Conservation (phyloP, 768 basidiomycete species). For the Russula dissimulans region DNA sequence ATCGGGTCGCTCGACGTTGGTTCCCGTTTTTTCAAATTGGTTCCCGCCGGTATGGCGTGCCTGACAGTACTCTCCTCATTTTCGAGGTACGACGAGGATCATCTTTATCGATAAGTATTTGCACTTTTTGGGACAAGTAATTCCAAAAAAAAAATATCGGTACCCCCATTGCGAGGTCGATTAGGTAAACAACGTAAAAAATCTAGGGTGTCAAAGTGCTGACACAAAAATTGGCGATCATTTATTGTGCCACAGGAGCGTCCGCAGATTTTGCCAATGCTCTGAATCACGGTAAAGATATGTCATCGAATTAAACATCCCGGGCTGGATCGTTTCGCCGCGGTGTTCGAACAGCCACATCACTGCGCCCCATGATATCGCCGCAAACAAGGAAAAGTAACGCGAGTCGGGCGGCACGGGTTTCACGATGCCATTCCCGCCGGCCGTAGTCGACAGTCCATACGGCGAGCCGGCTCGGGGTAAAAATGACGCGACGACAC, state of each 20-base stretch:
- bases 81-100: conserved; percentile 8
- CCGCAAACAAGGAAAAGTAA: conserved; percentile 82
- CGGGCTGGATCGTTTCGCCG: conserved; percentile 88
- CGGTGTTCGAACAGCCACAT: conserved; percentile 93
- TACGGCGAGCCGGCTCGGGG: conserved; percentile 62
- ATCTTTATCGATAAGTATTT: conserved; percentile 20
- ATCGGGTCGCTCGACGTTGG: conserved; percentile 8
- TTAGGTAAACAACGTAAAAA: conserved; percentile 7
- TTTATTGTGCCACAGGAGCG: conserved; percentile 87
- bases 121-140: neutral
- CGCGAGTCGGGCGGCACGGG: conserved; percentile 78
- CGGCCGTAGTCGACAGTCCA: conserved; percentile 34
- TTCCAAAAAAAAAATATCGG: neutral
- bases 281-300: conserved; percentile 95
- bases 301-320: conserved; percentile 93
- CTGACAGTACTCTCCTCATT: conserved; percentile 10
- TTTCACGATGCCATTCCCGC: conserved; percentile 33
- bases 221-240: conserved; percentile 26
- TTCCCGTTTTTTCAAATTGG: conserved; percentile 6
- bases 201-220: neutral
- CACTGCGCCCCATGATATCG: conserved; percentile 87
- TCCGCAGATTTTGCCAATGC: conserved; percentile 70
- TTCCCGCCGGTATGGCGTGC: neutral
- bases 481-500: conserved; percentile 85
- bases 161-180: neutral